Percentiles rank a stretch among this genome's conserved stretches.
Conservation (phyloP, 306 rosid genomes). For the Prunus kanzakura region DNA sequence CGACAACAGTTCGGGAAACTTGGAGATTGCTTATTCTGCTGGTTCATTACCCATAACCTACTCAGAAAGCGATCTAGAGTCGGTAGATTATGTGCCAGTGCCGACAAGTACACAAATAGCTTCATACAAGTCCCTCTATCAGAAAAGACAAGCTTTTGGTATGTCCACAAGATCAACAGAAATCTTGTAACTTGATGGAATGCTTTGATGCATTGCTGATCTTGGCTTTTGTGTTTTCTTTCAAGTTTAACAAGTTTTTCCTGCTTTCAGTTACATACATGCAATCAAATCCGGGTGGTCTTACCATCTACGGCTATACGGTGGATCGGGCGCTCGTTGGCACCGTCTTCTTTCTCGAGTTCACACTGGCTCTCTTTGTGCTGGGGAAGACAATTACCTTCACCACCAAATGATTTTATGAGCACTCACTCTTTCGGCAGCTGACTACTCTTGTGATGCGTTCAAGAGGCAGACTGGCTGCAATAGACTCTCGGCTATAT, state of each 20-base stretch:
- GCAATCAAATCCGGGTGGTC: constrained; percentile 37
- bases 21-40: background rate
- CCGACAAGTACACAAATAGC: constrained; percentile 38
- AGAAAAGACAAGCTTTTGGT: constrained; percentile 51
- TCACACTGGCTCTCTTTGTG: constrained; percentile 41
- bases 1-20: constrained; percentile 7
- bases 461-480: too few species aligned
- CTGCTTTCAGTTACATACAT: constrained; percentile 36
- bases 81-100: constrained; percentile 27
- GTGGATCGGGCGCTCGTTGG: constrained; percentile 34
- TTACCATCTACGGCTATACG: constrained; percentile 44
- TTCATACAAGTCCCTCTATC: constrained; percentile 34
- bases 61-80: constrained; percentile 44
- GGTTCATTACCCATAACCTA: constrained; percentile 17
- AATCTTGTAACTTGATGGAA: background rate
- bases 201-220: background rate
- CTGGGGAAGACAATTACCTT: constrained; percentile 47
- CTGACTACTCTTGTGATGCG: too few species aligned
- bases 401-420: background rate
- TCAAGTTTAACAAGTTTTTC: background rate
- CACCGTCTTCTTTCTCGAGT: constrained; percentile 42
- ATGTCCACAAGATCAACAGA: background rate
- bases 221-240: background rate
- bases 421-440: background rate
- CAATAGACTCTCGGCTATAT: background rate